phyloP scores from a whole-genome alignment of 441 rosid species.

The Mallotus japonicus region DNA sequence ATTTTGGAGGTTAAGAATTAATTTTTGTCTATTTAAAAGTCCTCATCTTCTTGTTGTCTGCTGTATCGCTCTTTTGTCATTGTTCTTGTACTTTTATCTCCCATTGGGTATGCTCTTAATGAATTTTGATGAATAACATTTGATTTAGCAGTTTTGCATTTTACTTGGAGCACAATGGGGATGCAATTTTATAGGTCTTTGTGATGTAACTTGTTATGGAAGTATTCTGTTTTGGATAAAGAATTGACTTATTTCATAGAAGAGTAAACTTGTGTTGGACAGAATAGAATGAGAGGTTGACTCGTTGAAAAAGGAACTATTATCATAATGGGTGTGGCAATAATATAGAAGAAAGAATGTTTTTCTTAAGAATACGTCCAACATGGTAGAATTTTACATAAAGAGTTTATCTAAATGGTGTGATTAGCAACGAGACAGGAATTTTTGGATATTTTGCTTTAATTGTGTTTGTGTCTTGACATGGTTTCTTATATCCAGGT shows the following conservation, averaged over 20 bases:
- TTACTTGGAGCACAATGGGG: not conserved
- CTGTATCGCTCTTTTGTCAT: not conserved
- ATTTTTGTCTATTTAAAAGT: not conserved
- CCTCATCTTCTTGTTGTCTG: not conserved
- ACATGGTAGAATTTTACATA: not conserved
- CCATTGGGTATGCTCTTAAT: too few relatives aligned
- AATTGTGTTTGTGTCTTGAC: not conserved
- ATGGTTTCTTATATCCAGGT: constrained; percentile 42
- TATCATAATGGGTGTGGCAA: not conserved
- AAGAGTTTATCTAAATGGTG: not conserved
- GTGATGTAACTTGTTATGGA: not conserved
- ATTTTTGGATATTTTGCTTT: constrained; percentile 6
- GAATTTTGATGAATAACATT: not conserved
- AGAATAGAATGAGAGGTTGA: not conserved
- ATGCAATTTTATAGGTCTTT: not conserved
- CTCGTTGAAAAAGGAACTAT: not conserved
- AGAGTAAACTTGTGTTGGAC: not conserved
- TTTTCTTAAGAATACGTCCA: not conserved
- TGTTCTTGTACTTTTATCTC: not conserved
- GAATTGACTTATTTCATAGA: not conserved
- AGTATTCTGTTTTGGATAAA: constrained; percentile 8
- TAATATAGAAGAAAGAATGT: not conserved
- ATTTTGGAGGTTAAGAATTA: not conserved
- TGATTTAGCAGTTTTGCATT: not conserved
- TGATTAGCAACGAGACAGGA: not conserved